Evolutionary conservation across 176 grass and related monocot species (phyloP), one percentile per base, ranked within the genome.

Genomic region (Bolboschoenus planiculmis): DNA sequence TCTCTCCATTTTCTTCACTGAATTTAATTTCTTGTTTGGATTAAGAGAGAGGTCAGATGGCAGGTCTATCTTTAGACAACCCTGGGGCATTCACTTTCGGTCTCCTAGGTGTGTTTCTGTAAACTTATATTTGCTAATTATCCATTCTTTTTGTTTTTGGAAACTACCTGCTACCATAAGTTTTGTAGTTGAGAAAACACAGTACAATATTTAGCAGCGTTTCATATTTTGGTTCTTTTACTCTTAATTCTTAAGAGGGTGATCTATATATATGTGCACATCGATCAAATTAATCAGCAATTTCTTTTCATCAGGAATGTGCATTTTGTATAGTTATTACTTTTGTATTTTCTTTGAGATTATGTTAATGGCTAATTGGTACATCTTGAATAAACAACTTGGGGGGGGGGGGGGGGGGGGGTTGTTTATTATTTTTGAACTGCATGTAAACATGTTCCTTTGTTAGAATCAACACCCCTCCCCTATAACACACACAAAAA

Each of bases 61-160:
- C 74, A 59, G 88, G 81, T n/a, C 78, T 91, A 81, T 93, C 92
- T 78, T 89, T 88, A 78, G 79, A 66, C 72, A 87, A 97, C 70
- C 90, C 92, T 8, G 87, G 80, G 84, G 85, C 87, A 81, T 97
- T 89, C 62, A 86, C 81, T 21, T 92, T 91, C 42, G 95, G 95
- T 66, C 77, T 94, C 80, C 88, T 97, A 81, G 95, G 94, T 97
- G 53, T 77, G 30, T 81, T 53, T 37, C 63, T 77, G 15, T 77
- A 33, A 33, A 53, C 13, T 53, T 29, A 33, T 9, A 15, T 51
- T 20, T 76, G 1, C 27, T 50, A 1, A 16, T 76, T 31, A 43
- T 13, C 3, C n/a, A 11, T 71, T 42, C 0, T 50, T 39, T 76
- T 76, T 76, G 26, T 33, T 1, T 18, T 51, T 48, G 21, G 5